Base-by-base conservation (phyloP, 2,329 filamentous ascomycete species). In the Seiridium cupressi region DNA sequence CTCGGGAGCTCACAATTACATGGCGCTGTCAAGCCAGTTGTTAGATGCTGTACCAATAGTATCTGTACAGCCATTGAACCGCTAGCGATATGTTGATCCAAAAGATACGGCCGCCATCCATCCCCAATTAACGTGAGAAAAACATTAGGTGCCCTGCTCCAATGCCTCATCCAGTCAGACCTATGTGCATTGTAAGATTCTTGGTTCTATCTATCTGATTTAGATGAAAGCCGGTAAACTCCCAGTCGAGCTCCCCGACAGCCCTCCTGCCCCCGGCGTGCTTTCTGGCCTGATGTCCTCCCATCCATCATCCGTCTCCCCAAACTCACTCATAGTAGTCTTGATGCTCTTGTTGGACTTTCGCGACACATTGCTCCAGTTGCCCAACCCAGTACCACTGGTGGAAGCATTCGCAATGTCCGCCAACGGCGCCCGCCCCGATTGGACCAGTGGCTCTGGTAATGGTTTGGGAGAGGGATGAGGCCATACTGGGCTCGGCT, bases 281-380 rank as follows among this genome's bases (percentile, higher is more conserved):
- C 40, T 38, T 34, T 53, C 57, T 11, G 57, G 60, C 48, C 51
- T 44, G 8, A 60, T 40, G n/a, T 59, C 60, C 35, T 62, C 60
- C 60, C 60, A 62, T 3, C 40, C 51, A 42, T 62, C 60, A 42
- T 62, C 60, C 9, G 38, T 56, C 7, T 58, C 51, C 11, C 51
- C 31, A 18, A 26, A 48, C 11, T 51, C 53, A 44, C 55, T 58
- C 48, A 26, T 35, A 13, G 11, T 44, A 38, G 26, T 42, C 5
- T n/a, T 58, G 44, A 35, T 35, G 5, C 44, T 57, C 46, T 53
- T 60, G 47, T 55, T 46, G 6, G 51, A 51, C 31, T 44, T 49
- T 18, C 49, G 53, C 9, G 34, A 44, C 44, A 51, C 36, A 32
- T 53, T 54, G n/a, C 51, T 54, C 44, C 40, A 11, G 7, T 36